phyloP scores from a whole-genome alignment of 129 eudicot genomes.

The Centaurea solstitialis region DNA sequence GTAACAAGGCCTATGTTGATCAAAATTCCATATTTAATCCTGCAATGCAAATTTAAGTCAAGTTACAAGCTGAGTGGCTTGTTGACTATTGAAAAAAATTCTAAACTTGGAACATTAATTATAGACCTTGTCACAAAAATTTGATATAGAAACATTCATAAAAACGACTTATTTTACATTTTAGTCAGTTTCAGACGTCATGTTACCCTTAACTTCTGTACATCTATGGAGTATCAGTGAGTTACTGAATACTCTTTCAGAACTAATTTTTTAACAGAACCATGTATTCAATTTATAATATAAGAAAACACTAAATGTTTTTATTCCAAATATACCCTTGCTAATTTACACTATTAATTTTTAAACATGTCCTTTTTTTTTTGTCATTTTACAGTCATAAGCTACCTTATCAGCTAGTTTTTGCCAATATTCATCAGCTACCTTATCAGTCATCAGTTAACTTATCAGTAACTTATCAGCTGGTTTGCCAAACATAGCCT shows the following conservation, averaged over 20 bases:
- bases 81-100: background rate
- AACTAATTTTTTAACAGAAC: background rate
- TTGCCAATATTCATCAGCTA: too few relatives aligned
- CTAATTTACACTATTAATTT: too few relatives aligned
- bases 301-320: background rate
- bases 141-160: background rate
- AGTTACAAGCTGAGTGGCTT: background rate
- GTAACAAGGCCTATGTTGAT: constrained; percentile 65
- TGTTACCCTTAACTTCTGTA: background rate
- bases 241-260: background rate
- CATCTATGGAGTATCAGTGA: background rate
- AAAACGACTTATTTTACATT: background rate
- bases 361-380: too few relatives aligned
- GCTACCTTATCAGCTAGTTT: too few relatives aligned
- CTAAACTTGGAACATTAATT: background rate
- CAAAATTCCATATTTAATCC: constrained; percentile 71
- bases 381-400: too few relatives aligned
- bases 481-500: too few relatives aligned
- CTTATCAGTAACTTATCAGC: too few relatives aligned
- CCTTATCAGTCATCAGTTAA: too few relatives aligned
- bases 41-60: constrained; percentile 35
- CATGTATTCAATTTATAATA: background rate
- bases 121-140: background rate
- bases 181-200: background rate
- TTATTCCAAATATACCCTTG: too few relatives aligned